Evolutionary conservation across 1,284 basidiomycete species (phyloP), one percentile per base, ranked within the genome.

Genomic region (Sporisorium exsertum): DNA sequence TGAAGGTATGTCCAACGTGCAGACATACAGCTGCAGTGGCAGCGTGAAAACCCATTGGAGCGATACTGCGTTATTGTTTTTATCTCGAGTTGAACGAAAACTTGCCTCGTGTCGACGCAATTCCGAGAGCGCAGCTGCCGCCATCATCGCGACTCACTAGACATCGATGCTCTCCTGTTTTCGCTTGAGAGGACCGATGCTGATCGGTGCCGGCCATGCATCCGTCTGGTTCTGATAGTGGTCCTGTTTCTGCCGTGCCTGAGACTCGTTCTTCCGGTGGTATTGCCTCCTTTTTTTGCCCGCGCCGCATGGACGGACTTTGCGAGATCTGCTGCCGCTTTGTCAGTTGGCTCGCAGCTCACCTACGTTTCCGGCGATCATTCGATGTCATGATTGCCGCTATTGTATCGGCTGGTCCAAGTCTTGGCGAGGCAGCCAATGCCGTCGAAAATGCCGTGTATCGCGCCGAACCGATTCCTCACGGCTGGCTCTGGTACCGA

Each of bases 21-120:
- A 32, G 10, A 32, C 29, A 32, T 5, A 32, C 29, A 5, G 5
- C 29, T 5, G 29, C 29, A 32, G 29, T 35, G 13, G 35, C 35
- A 35, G 13, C 35, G n/a, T n/a, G n/a, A n/a, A n/a, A n/a, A 35
- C 3, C 35, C 35, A 35, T 3, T 7, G 3, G 3, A 35, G 13
- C 35, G 10, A 12, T 15, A 35, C 29, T 15, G 35, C 13, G 35
- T 12, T 37, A 8, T 37, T 10, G 4, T 40, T 18, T 40, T 40
- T 40, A 5, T 40, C 7, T 18, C 15, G 1, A n/a, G 37, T 40
- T 40, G 54, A 27, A 42, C 29, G 42, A 56, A 24, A 45, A 27
- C 5, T 40, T 51, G 37, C 37, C 40, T 49, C 58, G 27, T 35
- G 58, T 60, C 58, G 49, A 60, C 58, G 58, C 58, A 52, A 60